Base-by-base conservation (phyloP, 306 rosid genomes). In the Hippophae rhamnoides region DNA sequence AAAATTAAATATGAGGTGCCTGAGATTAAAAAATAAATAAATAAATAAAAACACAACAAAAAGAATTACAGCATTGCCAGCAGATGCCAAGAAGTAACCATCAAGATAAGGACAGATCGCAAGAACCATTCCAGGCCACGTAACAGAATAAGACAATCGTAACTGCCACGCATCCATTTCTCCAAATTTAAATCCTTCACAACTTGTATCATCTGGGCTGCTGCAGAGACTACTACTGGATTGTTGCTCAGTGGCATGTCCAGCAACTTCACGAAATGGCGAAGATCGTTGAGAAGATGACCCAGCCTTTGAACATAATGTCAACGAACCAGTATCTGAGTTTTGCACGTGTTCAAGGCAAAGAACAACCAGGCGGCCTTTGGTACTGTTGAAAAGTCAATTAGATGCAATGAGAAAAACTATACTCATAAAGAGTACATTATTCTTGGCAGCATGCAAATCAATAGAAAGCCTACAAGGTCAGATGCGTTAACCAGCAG, bases 321-420 rank as follows among this genome's bases (percentile, higher is more conserved):
- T 87, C 86, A 87, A 79, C 43, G 98, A 90, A 48, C 94, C 95
- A 68, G 89, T 83, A 71, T 90, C 96, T 59, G 98, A 90, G 81
- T 81, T 87, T 81, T 85, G 96, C 73, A 76, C 77, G 27, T 87
- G 94, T 67, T 83, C 96, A 64, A 90, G 82, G 69, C 90, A 85
- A 59, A 90, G 80, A 72, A 85, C 92, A 72, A 85, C 78, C 75
- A 90, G 85, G 60, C 92, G 96, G 23, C 98, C 98, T 75, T 81
- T 87, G 73, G 81, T 66, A 79, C 95, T 89, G 90, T 72, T 54
- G 66, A 69, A 61, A 72, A 69, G 60, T 52, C 71, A 67, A 76
- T 85, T 63, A 77, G 72, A 47, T 62, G 43, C 47, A 54, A 51
- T 10, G 9, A 31, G 38, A 2, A 31, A 31, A 51, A 13, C n/a